Conservation (phyloP, 192 early-diverging fungal species). For the Gryganskiella cystojenkinii region DNA sequence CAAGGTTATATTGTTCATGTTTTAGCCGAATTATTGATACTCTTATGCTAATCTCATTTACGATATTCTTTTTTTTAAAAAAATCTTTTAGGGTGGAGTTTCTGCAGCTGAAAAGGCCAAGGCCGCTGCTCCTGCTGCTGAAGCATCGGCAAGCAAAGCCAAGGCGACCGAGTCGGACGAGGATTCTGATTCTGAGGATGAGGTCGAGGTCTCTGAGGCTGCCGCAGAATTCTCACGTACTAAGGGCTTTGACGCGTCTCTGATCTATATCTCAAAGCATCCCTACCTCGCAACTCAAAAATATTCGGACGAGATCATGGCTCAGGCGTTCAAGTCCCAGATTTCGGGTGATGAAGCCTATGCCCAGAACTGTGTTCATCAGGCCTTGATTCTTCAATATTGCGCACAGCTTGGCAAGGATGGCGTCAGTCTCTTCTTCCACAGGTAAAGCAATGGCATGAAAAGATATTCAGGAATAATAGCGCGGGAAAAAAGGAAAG, state of each 20-base stretch:
- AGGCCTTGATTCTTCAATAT: constrained; percentile 89
- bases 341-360: constrained; percentile 75
- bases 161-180: constrained; percentile 24
- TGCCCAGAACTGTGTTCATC: constrained; percentile 81
- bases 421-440: constrained; percentile 88
- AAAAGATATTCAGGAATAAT: not conserved
- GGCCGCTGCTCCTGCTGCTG: too few species aligned
- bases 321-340: constrained; percentile 82
- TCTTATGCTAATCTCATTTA: not conserved
- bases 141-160: constrained; percentile 6
- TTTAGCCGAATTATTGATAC: too few species aligned
- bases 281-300: constrained; percentile 75
- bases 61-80: not conserved
- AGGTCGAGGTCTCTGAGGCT: constrained; percentile 62
- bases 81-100: constrained; percentile 16
- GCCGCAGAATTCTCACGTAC: constrained; percentile 68
- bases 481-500: not conserved
- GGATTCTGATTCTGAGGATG: constrained; percentile 64
- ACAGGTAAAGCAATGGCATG: constrained; percentile 58
- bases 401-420: constrained; percentile 82
- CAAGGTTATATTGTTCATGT: not conserved
- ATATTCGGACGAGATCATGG: constrained; percentile 86
- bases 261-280: constrained; percentile 75
- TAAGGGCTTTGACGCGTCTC: constrained; percentile 67
- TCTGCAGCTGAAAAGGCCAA: constrained; percentile 27